Evolutionary conservation across 768 basidiomycete genomes (phyloP).

Genomic region (Boletellus ananas): DNA sequence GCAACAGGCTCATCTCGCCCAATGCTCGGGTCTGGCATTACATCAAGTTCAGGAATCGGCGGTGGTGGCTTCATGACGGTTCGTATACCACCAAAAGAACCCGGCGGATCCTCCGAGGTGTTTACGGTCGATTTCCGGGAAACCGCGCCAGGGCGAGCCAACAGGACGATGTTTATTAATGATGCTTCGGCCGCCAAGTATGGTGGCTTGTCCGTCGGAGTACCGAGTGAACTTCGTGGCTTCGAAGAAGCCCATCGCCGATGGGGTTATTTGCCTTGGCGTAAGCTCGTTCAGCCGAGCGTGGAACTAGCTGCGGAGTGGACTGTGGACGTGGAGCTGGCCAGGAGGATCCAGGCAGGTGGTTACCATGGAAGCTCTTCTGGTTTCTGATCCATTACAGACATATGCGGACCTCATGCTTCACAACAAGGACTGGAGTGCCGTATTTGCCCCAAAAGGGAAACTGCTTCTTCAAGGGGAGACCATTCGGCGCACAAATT

Average conservation of each 20-base stretch:
- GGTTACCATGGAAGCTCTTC: slow-evolving; percentile 1
- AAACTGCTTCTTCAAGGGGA: slow-evolving; percentile 71
- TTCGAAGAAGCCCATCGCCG: slow-evolving; percentile 77
- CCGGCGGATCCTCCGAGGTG: slow-evolving; percentile 50
- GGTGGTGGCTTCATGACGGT: slow-evolving; percentile 87
- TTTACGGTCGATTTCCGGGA: slow-evolving; percentile 87
- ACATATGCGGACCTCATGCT: slow-evolving; percentile 56
- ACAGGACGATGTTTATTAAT: slow-evolving; percentile 70
- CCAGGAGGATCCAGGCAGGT: slow-evolving; percentile 63
- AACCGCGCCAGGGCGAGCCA: slow-evolving; percentile 70
- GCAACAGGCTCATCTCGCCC: slow-evolving; percentile 1
- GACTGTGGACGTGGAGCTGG: slow-evolving; percentile 76
- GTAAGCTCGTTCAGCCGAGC: slow-evolving; percentile 68
- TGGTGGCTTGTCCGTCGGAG: slow-evolving; percentile 85
- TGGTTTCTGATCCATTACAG: slow-evolving; percentile 22
- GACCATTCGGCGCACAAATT: slow-evolving; percentile 63
- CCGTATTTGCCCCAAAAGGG: slow-evolving; percentile 81
- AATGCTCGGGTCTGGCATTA: not conserved
- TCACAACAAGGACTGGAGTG: slow-evolving; percentile 66
- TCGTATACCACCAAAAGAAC: slow-evolving; percentile 56
- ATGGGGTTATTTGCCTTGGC: slow-evolving; percentile 84
- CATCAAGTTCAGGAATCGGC: slow-evolving; percentile 70
- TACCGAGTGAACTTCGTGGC: slow-evolving; percentile 89
- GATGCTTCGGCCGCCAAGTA: slow-evolving; percentile 50
- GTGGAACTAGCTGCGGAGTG: slow-evolving; percentile 74